phyloP scores from a whole-genome alignment of 2,329 filamentous ascomycete genomes.

The Fusarium tjaetaba region DNA sequence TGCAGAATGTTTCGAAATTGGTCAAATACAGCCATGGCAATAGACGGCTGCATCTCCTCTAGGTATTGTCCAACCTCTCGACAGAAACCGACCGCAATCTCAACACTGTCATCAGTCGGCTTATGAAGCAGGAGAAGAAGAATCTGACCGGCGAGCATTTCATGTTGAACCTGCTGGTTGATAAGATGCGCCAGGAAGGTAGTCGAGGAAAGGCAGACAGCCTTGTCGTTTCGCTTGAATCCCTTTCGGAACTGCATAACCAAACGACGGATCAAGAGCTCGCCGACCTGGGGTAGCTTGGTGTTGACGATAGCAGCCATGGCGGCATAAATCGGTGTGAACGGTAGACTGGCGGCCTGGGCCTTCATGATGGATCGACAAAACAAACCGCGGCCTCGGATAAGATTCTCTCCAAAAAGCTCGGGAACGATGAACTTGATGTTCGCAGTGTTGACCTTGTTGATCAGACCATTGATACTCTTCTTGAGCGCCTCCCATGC shows the following conservation, averaged over 20 bases:
- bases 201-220: constrained; percentile 90
- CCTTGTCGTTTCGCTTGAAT: constrained; percentile 96
- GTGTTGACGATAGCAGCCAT: constrained; percentile 98
- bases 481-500: constrained; percentile 99
- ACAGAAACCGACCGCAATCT: constrained; percentile 94
- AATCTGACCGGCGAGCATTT: constrained; percentile 93
- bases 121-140: constrained; percentile 91
- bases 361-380: constrained; percentile 99
- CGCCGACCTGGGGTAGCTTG: constrained; percentile 93
- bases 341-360: constrained; percentile 93
- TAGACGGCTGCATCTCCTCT: constrained; percentile 92
- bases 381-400: constrained; percentile 91
- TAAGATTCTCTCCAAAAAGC: constrained; percentile 91
- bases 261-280: constrained; percentile 85
- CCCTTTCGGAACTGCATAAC: constrained; percentile 95
- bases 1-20: constrained; percentile 95
- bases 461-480: constrained; percentile 97
- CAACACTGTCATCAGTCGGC: constrained; percentile 95
- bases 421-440: constrained; percentile 98
- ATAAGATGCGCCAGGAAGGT: constrained; percentile 95
- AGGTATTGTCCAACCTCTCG: constrained; percentile 93
- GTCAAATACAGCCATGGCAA: constrained; percentile 91
- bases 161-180: constrained; percentile 95
- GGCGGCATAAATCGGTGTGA: constrained; percentile 94
- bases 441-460: constrained; percentile 98